phyloP scores from a whole-genome alignment of 1,139 yeast genomes.

The Saccharomycopsis crataegensis region DNA sequence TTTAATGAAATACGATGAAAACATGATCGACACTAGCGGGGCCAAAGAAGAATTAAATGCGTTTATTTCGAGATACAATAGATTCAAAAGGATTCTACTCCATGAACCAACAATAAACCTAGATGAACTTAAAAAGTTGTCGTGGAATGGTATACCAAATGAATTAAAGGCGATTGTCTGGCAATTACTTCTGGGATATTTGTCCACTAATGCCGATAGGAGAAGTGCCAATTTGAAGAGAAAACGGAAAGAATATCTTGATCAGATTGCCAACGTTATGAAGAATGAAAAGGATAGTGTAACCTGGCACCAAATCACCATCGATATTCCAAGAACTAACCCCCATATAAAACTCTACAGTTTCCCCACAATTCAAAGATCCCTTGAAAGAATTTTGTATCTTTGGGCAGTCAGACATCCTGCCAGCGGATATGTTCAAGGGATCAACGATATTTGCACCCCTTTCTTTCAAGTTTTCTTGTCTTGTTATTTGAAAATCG shows the following conservation, averaged over 20 bases:
- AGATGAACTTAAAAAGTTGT: conserved; percentile 61
- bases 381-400: conserved; percentile 74
- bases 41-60: conserved; percentile 47
- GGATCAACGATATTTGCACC: conserved; percentile 89
- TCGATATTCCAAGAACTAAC: conserved; percentile 92
- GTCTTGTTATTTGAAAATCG: conserved; percentile 46
- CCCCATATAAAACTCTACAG: conserved; percentile 75
- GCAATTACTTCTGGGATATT: conserved; percentile 84
- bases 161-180: conserved; percentile 78
- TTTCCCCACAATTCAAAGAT: conserved; percentile 60
- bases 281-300: conserved; percentile 60
- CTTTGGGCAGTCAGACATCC: conserved; percentile 98
- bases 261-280: conserved; percentile 46
- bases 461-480: conserved; percentile 90
- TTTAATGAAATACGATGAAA: conserved; percentile 15
- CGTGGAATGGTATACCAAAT: conserved; percentile 93
- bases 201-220: conserved; percentile 78
- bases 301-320: conserved; percentile 92
- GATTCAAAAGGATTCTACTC: conserved; percentile 53
- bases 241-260: conserved; percentile 80
- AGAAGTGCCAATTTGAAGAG: conserved; percentile 62
- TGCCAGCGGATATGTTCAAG: conserved; percentile 98
- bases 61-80: conserved; percentile 51
- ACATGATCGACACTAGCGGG: conserved; percentile 22
- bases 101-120: conserved; percentile 56